Conservation (phyloP, 75 land plant genomes). For the Azolla pinnata region DNA sequence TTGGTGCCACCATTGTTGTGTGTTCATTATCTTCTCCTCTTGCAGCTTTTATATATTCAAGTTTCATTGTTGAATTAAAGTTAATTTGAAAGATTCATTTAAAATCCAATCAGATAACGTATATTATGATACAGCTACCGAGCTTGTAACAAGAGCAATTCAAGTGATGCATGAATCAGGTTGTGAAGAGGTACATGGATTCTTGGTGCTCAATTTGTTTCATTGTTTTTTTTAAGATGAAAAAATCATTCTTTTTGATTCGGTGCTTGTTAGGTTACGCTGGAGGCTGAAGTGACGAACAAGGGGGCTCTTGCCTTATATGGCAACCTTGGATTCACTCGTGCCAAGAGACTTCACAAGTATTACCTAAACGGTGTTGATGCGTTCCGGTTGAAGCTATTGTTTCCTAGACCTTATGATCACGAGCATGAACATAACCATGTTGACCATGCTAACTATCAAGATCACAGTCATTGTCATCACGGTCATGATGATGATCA, state of each 20-base stretch:
- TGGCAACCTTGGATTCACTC: slow-evolving; percentile 87
- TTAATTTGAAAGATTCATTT: no score
- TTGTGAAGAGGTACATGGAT: slow-evolving; percentile 75
- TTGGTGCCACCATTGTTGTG: no score
- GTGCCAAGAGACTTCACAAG: slow-evolving; percentile 78
- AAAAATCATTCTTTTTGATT: neutral
- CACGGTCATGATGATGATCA: slow-evolving; percentile 7
- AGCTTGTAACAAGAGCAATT: slow-evolving; percentile 85
- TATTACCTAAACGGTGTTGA: slow-evolving; percentile 98
- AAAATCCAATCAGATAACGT: no score
- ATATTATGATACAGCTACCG: slow-evolving; percentile 75
- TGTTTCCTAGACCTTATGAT: slow-evolving; percentile 54
- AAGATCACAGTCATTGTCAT: neutral
- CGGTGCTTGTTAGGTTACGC: slow-evolving; percentile 59
- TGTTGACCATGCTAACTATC: neutral
- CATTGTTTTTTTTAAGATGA: neutral
- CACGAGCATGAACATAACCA: neutral
- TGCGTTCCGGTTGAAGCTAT: slow-evolving; percentile 79
- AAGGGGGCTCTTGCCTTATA: slow-evolving; percentile 93
- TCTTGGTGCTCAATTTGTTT: neutral
- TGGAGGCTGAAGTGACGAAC: slow-evolving; percentile 98
- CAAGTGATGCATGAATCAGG: slow-evolving; percentile 89
- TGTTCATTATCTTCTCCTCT: no score
- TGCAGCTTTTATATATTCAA: no score
- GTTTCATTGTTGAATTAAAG: no score